A percentile compares a stretch with the other conserved stretches of the same genome.
These are phyloP conservation scores for Endocladia muricata DNA, from an alignment of 31 red algal genomes.

Conservation along the genomic window DNA sequence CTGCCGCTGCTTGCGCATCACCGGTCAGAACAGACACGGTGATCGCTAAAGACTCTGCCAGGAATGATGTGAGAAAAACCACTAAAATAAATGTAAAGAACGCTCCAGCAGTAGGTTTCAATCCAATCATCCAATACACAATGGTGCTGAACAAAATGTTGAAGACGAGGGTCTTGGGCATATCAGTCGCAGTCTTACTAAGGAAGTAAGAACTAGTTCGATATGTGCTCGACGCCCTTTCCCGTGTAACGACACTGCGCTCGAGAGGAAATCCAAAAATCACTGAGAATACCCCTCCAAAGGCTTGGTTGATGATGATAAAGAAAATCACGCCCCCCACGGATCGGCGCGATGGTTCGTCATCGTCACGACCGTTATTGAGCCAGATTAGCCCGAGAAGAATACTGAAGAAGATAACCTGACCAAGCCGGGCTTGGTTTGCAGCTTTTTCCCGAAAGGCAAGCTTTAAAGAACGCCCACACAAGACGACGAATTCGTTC, in stretches of 20 bases:
- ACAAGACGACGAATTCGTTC: conserved; percentile 65
- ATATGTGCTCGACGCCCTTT: conserved; percentile 83
- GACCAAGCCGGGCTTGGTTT: conserved; percentile 53
- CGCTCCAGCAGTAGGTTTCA: conserved; percentile 38
- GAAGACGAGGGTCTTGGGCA: conserved; percentile 71
- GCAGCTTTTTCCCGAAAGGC: conserved; percentile 57
- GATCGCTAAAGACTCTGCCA: conserved; percentile 77
- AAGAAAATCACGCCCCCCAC: conserved; percentile 85
- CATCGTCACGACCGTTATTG: conserved; percentile 63
- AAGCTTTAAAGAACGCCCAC: conserved; percentile 62
- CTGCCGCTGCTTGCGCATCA: conserved; percentile 82
- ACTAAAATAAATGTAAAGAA: conserved; percentile 81
- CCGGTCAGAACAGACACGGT: conserved; percentile 58
- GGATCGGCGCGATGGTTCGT: neutral
- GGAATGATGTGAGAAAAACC: conserved; percentile 58
- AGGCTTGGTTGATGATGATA: conserved; percentile 87
- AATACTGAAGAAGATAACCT: conserved; percentile 83
- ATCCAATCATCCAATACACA: conserved; percentile 92
- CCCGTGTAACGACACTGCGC: conserved; percentile 81
- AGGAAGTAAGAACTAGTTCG: conserved; percentile 87
- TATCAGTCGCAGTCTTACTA: conserved; percentile 81
- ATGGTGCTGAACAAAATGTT: conserved; percentile 67
- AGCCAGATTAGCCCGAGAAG: conserved; percentile 92
- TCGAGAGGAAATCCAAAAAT: conserved; percentile 88
- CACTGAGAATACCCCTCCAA: conserved; percentile 77